phyloP scores from a whole-genome alignment of 768 basidiomycete genomes.

The Pleurotus pulmonarius region DNA sequence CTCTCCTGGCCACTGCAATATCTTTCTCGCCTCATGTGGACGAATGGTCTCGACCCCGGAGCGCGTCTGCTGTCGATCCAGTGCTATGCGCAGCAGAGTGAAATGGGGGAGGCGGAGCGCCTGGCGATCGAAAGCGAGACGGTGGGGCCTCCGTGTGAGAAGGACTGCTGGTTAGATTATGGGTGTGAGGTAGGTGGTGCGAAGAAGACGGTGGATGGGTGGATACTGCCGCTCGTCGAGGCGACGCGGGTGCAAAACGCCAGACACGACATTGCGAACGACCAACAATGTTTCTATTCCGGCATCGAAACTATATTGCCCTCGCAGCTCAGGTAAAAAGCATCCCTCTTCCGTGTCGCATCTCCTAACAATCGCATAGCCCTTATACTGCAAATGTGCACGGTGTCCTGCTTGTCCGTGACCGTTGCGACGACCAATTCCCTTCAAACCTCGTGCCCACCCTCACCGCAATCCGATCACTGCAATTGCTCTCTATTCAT shows the following conservation, averaged over 20 bases:
- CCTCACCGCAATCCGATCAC: slow-evolving; percentile 49
- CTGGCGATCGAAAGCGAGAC: slow-evolving; percentile 57
- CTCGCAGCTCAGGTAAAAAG: slow-evolving; percentile 52
- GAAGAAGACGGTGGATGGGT: slow-evolving; percentile 58
- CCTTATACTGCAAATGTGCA: slow-evolving; percentile 57
- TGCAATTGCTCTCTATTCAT: slow-evolving; percentile 61
- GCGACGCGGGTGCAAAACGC: slow-evolving; percentile 50
- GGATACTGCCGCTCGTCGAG: slow-evolving; percentile 78
- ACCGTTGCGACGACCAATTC: slow-evolving; percentile 12
- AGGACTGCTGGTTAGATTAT: slow-evolving; percentile 63
- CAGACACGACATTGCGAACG: slow-evolving; percentile 40
- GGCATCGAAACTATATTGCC: slow-evolving; percentile 33
- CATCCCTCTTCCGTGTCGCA: neutral
- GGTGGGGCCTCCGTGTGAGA: slow-evolving; percentile 54
- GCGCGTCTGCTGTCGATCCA: slow-evolving; percentile 69
- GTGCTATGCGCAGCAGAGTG: slow-evolving; percentile 72
- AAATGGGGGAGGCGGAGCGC: slow-evolving; percentile 77
- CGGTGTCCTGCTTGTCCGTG: slow-evolving; percentile 64
- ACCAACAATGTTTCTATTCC: slow-evolving; percentile 43
- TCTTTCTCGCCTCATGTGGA: slow-evolving; percentile 40
- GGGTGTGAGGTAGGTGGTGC: slow-evolving; percentile 46
- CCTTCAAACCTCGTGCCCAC: slow-evolving; percentile 57
- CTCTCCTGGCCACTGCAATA: slow-evolving; percentile 67
- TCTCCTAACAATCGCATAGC: slow-evolving; percentile 30
- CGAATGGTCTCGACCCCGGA: slow-evolving; percentile 47